Conservation (phyloP, 371 early-diverging fungal species). For the Hamiltosporidium magnivora region DNA sequence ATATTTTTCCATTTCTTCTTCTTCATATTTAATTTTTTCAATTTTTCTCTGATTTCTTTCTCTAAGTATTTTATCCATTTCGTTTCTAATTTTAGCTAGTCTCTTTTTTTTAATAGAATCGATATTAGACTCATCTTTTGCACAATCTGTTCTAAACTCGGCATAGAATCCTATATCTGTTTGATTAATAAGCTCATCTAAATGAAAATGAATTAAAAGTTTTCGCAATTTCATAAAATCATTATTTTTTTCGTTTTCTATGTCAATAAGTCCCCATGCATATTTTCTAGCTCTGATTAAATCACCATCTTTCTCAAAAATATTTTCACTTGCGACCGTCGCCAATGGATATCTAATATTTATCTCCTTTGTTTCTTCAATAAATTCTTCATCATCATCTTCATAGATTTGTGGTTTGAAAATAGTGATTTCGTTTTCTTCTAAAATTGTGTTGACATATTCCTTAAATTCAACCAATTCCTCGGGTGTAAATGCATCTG, state of each 20-base stretch:
- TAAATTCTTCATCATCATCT: constrained; percentile 14
- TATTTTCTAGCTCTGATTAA: constrained; percentile 51
- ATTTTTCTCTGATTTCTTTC: constrained; percentile 20
- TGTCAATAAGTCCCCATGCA: constrained; percentile 53
- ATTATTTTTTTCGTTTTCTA: constrained; percentile 29
- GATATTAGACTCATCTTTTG: constrained; percentile 6
- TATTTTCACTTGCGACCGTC: constrained; percentile 42
- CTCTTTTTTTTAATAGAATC: constrained; percentile 5
- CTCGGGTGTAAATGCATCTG: constrained; percentile 50
- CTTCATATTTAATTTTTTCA: background rate
- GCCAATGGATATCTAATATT: constrained; percentile 22
- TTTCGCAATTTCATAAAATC: constrained; percentile 48
- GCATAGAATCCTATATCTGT: constrained; percentile 43
- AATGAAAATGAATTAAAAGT: constrained; percentile 32
- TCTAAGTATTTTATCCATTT: constrained; percentile 27
- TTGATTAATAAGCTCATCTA: constrained; percentile 38
- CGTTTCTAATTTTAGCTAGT: constrained; percentile 9
- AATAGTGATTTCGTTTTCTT: constrained; percentile 15
- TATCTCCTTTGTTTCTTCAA: background rate
- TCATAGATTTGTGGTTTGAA: constrained; percentile 4
- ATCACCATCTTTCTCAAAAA: constrained; percentile 28
- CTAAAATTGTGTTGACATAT: constrained; percentile 24
- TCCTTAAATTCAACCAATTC: constrained; percentile 43
- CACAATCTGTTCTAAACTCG: constrained; percentile 24
- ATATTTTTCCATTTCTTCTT: background rate